Conservation (phyloP, 768 basidiomycete species). For the Phlebiopsis gigantea region DNA sequence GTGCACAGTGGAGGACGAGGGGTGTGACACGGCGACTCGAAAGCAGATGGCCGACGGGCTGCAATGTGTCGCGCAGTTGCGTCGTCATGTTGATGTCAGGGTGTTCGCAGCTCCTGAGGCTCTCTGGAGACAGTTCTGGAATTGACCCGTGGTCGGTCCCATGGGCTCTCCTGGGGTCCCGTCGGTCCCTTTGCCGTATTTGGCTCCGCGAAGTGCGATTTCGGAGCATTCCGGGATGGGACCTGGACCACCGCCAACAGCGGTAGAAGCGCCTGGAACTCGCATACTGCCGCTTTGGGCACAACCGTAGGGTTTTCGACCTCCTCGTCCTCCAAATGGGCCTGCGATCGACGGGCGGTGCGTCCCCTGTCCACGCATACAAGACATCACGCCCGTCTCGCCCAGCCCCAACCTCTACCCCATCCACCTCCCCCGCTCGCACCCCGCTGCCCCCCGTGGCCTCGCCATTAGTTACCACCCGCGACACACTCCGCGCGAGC, state of each 20-base stretch:
- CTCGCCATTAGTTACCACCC: conserved; percentile 12
- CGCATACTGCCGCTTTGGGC: conserved; percentile 8
- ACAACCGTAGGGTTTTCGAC: conserved; percentile 8
- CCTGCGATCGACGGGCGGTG: conserved; percentile 8
- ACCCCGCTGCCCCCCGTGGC: conserved; percentile 12
- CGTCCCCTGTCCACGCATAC: conserved; percentile 12
- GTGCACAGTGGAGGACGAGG: not conserved
- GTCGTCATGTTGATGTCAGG: conserved; percentile 3
- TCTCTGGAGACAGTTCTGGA: not conserved
- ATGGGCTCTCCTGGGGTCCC: not conserved
- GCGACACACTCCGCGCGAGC: conserved; percentile 6
- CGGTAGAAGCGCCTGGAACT: not conserved
- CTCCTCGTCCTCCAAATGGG: conserved; percentile 12
- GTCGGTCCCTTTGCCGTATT: conserved; percentile 2
- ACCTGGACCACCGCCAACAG: conserved; percentile 5
- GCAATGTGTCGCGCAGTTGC: not conserved
- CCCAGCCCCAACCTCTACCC: not conserved
- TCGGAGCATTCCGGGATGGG: conserved; percentile 8
- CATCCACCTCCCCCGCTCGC: not conserved
- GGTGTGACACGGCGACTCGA: not conserved
- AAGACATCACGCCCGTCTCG: conserved; percentile 6
- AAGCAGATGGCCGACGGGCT: not conserved
- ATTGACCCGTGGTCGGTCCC: conserved; percentile 4
- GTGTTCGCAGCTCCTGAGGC: not conserved
- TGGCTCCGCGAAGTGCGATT: not conserved